phyloP scores from a whole-genome alignment of 768 basidiomycete genomes.

The Mycena maculata region DNA sequence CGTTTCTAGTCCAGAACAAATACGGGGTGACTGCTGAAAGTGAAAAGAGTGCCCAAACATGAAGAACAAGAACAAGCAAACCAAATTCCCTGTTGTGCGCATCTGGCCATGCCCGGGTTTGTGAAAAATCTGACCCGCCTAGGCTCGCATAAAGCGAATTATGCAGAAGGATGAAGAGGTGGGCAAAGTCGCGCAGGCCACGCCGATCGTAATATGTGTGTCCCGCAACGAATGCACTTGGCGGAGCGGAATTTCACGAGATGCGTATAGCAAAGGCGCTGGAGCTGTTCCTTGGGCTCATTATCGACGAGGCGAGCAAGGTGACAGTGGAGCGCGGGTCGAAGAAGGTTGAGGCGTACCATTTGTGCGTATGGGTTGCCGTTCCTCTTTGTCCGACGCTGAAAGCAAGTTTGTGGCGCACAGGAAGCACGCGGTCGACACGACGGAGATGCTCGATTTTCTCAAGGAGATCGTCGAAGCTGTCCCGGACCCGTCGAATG shows the following conservation, averaged over 20 bases:
- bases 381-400: neutral
- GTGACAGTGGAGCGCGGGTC: conserved; percentile 83
- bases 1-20: no score
- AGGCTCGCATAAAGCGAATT: conserved; percentile 99
- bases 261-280: conserved; percentile 83
- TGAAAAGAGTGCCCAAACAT: conserved; percentile 49
- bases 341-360: conserved; percentile 92
- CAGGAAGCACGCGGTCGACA: conserved; percentile 94
- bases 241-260: neutral
- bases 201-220: conserved; percentile 96
- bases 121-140: conserved; percentile 5
- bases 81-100: conserved; percentile 91
- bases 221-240: neutral
- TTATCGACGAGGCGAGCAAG: conserved; percentile 85
- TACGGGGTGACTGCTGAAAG: no score
- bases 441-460: conserved; percentile 92
- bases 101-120: neutral
- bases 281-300: conserved; percentile 88
- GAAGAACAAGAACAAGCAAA: conserved; percentile 93
- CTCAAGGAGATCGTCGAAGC: conserved; percentile 90
- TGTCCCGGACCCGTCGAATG: conserved; percentile 88
- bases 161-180: conserved; percentile 99
- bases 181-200: conserved; percentile 96
- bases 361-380: conserved; percentile 73
- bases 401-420: neutral